Evolutionary conservation across 2,329 filamentous ascomycete species (phyloP).

Genomic region (Arthrobotrys entomopaga): DNA sequence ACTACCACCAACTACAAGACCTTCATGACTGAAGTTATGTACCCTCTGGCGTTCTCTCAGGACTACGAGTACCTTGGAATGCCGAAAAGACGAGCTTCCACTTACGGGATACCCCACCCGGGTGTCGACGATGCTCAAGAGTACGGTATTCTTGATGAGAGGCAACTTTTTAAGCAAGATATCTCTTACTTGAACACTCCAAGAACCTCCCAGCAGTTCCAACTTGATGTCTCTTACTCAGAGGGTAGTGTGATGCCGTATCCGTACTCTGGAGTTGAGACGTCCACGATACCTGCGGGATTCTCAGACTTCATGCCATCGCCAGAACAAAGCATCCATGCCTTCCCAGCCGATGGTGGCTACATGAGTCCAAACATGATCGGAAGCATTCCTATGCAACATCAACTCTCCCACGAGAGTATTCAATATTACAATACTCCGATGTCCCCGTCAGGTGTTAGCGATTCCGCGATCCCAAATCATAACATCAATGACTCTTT

Average conservation of each 20-base stretch:
- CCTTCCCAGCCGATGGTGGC: conserved; percentile 15
- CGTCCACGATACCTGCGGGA: conserved; percentile 30
- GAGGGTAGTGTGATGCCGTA: conserved; percentile 14
- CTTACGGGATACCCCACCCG: conserved; percentile 19
- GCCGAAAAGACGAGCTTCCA: conserved; percentile 47
- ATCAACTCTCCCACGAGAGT: conserved; percentile 48
- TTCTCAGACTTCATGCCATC: conserved; percentile 40
- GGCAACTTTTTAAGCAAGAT: conserved; percentile 28
- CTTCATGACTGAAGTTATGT: conserved; percentile 47
- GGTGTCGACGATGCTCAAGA: conserved; percentile 29
- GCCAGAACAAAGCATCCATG: conserved; percentile 42
- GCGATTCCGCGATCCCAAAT: conserved; percentile 26
- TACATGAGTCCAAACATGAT: conserved; percentile 42
- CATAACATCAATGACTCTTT: conserved; percentile 37
- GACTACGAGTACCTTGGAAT: conserved; percentile 53
- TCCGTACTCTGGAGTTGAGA: conserved; percentile 34
- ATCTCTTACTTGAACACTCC: conserved; percentile 37
- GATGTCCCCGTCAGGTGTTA: conserved; percentile 31
- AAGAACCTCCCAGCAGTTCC: conserved; percentile 39
- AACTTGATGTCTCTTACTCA: conserved; percentile 26
- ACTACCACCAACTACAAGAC: conserved; percentile 17
- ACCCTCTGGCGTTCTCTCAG: conserved; percentile 48
- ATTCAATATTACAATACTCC: conserved; percentile 46
- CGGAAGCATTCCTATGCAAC: conserved; percentile 40
- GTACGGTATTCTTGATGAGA: conserved; percentile 46